Evolutionary conservation across 805 yeast species (phyloP), one percentile per base, ranked within the genome.

Genomic region (Danielozyma ontarioensis): DNA sequence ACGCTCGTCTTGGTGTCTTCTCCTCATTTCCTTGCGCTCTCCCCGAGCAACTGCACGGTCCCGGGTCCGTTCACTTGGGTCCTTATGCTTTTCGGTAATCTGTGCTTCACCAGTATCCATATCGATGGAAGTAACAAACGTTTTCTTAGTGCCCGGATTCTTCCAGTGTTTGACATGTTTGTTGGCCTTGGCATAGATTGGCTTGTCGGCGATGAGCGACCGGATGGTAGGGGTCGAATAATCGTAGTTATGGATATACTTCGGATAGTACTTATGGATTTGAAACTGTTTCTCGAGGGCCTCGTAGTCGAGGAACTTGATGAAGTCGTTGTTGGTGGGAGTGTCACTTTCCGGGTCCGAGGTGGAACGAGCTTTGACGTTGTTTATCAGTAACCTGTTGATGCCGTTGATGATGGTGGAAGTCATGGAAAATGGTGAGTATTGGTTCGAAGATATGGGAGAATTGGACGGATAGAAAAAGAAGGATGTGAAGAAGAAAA

Each of bases 151-250:
- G 24, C 29, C 31, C 37, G 26, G 34, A 25, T 29, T 47, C 37
- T 39, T 42, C 37, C 44, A 47, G 30, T 39, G 41, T 35, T 45
- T 47, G 4, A 55, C 42, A 34, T 54, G 63, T 33, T 53, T 48
- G 41, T 59, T 59, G 15, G 68, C 71, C 19, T 62, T 58, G 13
- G 57, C 50, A 37, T 66, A 66, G 13, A 66, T 64, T 4, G 71
- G 72, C 40, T 62, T 63, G 31, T 61, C 57, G 11, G 41, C 38
- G 8, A 66, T 51, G 47, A 62, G 43, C 17, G 46, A 52, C 35
- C 47, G 48, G 32, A 66, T 50, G n/a, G 48, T 44, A 3, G 72
- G 71, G 3, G 72, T 65, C 13, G 56, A 42, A 12, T 48, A 42
- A 17, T 49, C 64, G 13, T 52, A 52, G 39, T 65, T 65, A 40